Percentiles rank a stretch among this genome's conserved stretches.
Evolutionary conservation across 192 early-diverging fungal genomes (phyloP).

Genomic region (Backusella australiensis): DNA sequence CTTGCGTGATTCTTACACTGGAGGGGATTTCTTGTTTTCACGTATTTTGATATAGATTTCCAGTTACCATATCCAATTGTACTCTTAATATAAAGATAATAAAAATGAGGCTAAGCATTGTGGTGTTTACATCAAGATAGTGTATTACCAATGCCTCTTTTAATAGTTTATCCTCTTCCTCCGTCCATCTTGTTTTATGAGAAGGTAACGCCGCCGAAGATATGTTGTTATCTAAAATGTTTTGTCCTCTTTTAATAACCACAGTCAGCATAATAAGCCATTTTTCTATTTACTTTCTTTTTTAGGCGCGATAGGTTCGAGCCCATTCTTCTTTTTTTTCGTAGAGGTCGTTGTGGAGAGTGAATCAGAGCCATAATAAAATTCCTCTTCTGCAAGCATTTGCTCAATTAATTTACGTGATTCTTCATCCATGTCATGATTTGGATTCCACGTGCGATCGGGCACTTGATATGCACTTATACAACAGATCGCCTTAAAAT

Average conservation of each 20-base stretch:
- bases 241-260: background rate
- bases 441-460: background rate
- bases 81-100: constrained; percentile 20
- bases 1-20: constrained; percentile 66
- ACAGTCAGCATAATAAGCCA: background rate
- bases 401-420: constrained; percentile 54
- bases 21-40: constrained; percentile 52
- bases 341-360: constrained; percentile 4
- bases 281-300: background rate
- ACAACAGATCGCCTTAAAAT: background rate
- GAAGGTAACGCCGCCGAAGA: constrained; percentile 48
- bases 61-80: constrained; percentile 56
- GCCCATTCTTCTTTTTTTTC: constrained; percentile 12
- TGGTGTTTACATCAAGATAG: background rate
- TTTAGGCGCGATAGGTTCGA: background rate
- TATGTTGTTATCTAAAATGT: constrained; percentile 6
- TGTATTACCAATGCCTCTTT: constrained; percentile 48
- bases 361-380: constrained; percentile 47
- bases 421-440: constrained; percentile 50
- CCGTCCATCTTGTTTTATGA: constrained; percentile 57
- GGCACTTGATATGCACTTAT: constrained; percentile 10
- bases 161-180: constrained; percentile 54
- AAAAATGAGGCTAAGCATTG: background rate
- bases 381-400: constrained; percentile 64
- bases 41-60: constrained; percentile 48